phyloP scores from a whole-genome alignment of 1,139 yeast species.

The Eremothecium sinecaudum region DNA sequence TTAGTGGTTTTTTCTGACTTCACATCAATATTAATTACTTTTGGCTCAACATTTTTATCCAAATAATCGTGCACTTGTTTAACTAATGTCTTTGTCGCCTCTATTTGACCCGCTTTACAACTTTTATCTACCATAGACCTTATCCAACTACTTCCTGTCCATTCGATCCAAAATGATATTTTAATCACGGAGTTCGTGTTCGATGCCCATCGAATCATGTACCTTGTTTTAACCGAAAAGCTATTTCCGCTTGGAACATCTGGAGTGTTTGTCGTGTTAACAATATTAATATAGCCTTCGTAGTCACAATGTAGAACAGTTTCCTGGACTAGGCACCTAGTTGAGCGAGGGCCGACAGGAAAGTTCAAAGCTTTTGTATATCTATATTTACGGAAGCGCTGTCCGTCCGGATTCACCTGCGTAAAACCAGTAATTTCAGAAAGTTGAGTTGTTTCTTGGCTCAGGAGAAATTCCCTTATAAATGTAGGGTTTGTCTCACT shows the following conservation, averaged over 20 bases:
- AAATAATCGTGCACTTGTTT: constrained; percentile 15
- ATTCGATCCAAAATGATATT: constrained; percentile 62
- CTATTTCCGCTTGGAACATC: constrained; percentile 91
- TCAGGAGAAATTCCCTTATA: constrained; percentile 42
- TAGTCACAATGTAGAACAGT: constrained; percentile 53
- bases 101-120: constrained; percentile 75
- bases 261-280: constrained; percentile 71
- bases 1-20: not conserved
- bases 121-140: constrained; percentile 88
- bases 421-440: constrained; percentile 42
- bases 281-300: constrained; percentile 45
- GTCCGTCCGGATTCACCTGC: constrained; percentile 32
- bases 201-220: constrained; percentile 66
- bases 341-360: constrained; percentile 90
- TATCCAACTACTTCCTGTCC: constrained; percentile 92
- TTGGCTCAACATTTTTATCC: constrained; percentile 8
- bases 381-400: constrained; percentile 48
- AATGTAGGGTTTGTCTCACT: constrained; percentile 55
- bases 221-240: constrained; percentile 65
- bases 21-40: not conserved
- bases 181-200: constrained; percentile 53
- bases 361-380: constrained; percentile 75
- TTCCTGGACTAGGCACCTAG: constrained; percentile 72
- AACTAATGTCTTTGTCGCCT: constrained; percentile 36
- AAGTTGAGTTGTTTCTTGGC: constrained; percentile 64